Base-by-base conservation (phyloP, 1,284 basidiomycete species). In the Rhodotorula sp. region DNA sequence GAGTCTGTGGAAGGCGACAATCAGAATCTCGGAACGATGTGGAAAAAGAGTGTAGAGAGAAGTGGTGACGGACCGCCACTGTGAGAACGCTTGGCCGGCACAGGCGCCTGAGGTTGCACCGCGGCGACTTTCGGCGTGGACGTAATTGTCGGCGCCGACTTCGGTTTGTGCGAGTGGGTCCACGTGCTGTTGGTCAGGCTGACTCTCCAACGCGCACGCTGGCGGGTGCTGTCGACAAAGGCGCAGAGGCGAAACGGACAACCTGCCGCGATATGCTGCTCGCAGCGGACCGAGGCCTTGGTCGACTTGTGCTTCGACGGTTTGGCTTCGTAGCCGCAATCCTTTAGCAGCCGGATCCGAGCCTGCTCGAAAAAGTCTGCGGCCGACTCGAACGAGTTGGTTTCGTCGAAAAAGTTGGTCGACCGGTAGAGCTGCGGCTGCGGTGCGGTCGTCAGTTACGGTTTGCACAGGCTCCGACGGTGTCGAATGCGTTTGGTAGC, bases 191-290 rank as follows among this genome's bases (percentile, higher is more conserved):
- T n/a, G 1, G 7, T 15, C 10, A 26, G 3, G 30, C 17, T 10
- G 33, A 62, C 46, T n/a, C 5, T 22, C 60, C 60, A 62, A 7
- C 20, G 26, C 1, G 29, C 30, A 7, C 22, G 18, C 24, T n/a
- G 7, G 17, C 37, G 6, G 14, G 26, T 18, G 6, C 18, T 18
- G 37, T 44, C 20, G 37, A 42, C 15, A 22, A 58, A 44, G 2
- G 60, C 49, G 51, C 60, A 62, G 3, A 33, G 33, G 29, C 60
- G 60, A 26, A 62, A 62, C 26, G 60, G 49, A 51, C 60, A 62
- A 17, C 46, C 51, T 15, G 4, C 37, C 12, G 6, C 4, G 26
- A 29, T 17, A 17, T 62, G 37, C 33, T 29, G 24, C 18, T 26
- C 33, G 51, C 49, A 62, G 15, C 60, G 60, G 37, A 22, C 51